Conservation (phyloP, 345 rosid species). For the Bruguiera gymnorhiza region DNA sequence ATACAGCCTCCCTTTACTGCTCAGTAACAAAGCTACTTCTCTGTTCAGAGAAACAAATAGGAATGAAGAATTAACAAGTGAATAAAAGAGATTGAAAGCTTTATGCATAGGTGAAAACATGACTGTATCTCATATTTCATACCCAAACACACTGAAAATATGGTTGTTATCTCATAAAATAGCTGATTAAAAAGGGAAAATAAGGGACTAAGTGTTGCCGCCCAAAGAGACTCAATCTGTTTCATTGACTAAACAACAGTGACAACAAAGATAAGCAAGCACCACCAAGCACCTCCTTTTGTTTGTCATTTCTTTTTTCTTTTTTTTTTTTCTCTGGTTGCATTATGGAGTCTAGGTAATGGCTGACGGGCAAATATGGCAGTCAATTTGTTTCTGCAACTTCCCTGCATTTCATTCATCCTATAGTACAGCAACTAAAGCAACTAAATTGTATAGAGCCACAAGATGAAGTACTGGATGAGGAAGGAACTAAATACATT, state of each 20-base stretch:
- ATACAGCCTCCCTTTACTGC: conserved; percentile 61
- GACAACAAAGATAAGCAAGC: background rate
- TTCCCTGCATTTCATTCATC: no score
- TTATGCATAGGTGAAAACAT: background rate
- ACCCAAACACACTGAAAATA: background rate
- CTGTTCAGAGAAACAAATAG: conserved; percentile 43
- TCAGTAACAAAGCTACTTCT: conserved; percentile 68
- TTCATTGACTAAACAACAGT: background rate
- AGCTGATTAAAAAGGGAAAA: conserved; percentile 1
- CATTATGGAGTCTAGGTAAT: no score
- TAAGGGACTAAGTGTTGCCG: background rate
- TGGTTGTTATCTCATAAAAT: background rate
- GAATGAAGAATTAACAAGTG: no score
- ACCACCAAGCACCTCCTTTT: background rate
- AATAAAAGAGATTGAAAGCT: background rate
- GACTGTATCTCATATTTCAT: no score
- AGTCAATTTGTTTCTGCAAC: no score
- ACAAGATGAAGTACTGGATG: no score
- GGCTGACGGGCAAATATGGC: no score
- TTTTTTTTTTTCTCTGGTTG: no score
- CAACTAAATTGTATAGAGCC: no score
- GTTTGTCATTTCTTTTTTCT: no score
- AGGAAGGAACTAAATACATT: no score
- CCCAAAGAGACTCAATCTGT: background rate
- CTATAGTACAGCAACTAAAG: no score